Evolutionary conservation across 2,329 filamentous ascomycete species (phyloP), one percentile per base, ranked within the genome.

Genomic region (Xylariomycetidae sp.): DNA sequence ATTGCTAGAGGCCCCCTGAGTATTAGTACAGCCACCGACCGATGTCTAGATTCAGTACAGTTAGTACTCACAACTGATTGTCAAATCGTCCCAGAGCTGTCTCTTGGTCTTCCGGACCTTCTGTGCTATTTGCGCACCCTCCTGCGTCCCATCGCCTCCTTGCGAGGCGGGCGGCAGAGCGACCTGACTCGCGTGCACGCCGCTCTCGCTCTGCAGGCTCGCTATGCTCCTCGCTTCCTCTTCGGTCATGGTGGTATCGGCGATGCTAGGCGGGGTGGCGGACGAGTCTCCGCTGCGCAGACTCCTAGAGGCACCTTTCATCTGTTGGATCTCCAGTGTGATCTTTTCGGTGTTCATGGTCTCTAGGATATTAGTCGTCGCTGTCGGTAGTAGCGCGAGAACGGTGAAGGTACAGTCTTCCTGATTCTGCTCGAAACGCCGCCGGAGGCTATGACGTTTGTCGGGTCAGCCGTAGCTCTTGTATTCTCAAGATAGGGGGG

Each of bases 341-440:
- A 96, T 87, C 52, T 85, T 80, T 60, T 98, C 92, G 27, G 94
- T 94, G 33, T 94, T 87, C 50, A 97, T 77, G 19, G 84, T 81
- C 48, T 87, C 81, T 52, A 96, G 70, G 50, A 98, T 84, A 57
- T 94, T 90, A 47, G 92, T 80, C 16, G 89, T 89, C 6, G 88
- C 86, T 20, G 90, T 94, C 4, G 92, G 92, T 8, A 98, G 74
- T 35, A 98, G 79, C 18, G 90, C 92, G n/a, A 97, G 80, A 27
- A 97, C 88, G 23, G 92, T 98, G 59, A 94, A 96, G 30, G 90
- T 96, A 65, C 92, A 98, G 63, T 98, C 92, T 58, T 95, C 90
- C 59, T 98, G 92, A 62, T 98, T 98, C 64, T 98, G 92, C 61
- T 97, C 88, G 65, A 98, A 98, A 55, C 92, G 85, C 38, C 92